Base-by-base conservation (phyloP, 169 alveolate species). In the Plasmodium ovale region DNA sequence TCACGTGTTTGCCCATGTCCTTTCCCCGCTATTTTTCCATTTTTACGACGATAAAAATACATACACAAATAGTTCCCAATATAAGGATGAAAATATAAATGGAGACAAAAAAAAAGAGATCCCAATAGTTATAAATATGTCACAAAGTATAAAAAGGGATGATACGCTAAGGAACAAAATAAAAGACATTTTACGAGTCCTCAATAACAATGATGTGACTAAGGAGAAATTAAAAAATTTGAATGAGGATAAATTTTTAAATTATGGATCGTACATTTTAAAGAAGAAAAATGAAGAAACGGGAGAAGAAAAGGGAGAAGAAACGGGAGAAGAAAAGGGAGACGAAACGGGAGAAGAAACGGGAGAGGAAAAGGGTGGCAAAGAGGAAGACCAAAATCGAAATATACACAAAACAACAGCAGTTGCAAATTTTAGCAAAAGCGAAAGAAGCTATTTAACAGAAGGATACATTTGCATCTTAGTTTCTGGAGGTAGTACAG, bases 401-500 rank as follows among this genome's bases (percentile, higher is more conserved):
- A 19, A 54, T 9, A 19, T 21, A 54, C 14, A n/a, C 23, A 3
- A 54, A 54, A 19, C 21, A 42, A 19, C n/a, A 6, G 16, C 14
- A 6, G 27, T 51, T 37, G 35, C 35, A 5, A 31, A 27, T 33
- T 25, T 27, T 54, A 59, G n/a, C 3, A 42, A 35, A 21, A 31
- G 23, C 0, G 47, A n/a, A 42, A 19, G 33, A 14, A 65, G 59
- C 19, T 42, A 65, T 35, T 31, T 79, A 31, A 64, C 25, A 44
- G 65, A 79, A 33, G 89, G 74, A 51, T 79, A 79, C 44, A 33
- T 79, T 39, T 79, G 89, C 29, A 35, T 69, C 37, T 42, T 79
- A 65, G 82, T 79, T 25, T 79, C 89, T 23, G 89, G 89, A n/a
- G 89, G 89, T 47, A 79, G 89, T 29, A 65, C 89, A 49, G 44